Evolutionary conservation across 192 early-diverging fungal species (phyloP), one percentile per base, ranked within the genome.

Genomic region (Umbelopsis ramanniana): DNA sequence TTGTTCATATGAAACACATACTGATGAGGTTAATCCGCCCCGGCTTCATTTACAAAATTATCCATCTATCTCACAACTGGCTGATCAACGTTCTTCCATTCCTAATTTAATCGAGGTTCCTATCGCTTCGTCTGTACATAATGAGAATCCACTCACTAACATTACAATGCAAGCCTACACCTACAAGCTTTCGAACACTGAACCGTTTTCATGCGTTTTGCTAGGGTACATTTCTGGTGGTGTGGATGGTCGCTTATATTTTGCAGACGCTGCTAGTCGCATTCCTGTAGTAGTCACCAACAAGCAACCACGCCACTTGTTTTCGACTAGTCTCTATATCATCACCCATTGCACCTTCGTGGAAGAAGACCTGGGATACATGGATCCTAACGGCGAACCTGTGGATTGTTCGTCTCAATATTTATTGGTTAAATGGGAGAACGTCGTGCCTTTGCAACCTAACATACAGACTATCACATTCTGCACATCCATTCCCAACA

Each of bases 401-500:
- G 17, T 37, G 15, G 57, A 63, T 37, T 29, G 29, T 19, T 17
- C 17, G 11, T 63, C 29, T 17, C 57, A 26, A 12, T 63, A 63
- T 19, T 63, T 63, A 15, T 17, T 63, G 15, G 29, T 37, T 3
- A 37, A 63, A 6, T 37, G 1, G 15, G 33, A 35, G 3, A 17
- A 26, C 19, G 15, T 63, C 14, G 17, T 63, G 15, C 23, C 7
- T 17, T 19, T 63, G 11, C 57, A 63, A 19, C 35, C 57, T 17
- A 19, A 7, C 12, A 37, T 8, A 15, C 17, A 19, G 4, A 29
- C 8, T 0, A 37, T 63, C 17, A 63, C 57, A 3, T 63, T 63
- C 26, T 63, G 57, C 57, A 63, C 57, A n/a, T 15, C 57, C 8
- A 63, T 63, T 17, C 57, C 57, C 23, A 37, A 9, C 14, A 63